Evolutionary conservation across 352 stramenopile genomes (phyloP).

Genomic region (Globisporangium irregulare): DNA sequence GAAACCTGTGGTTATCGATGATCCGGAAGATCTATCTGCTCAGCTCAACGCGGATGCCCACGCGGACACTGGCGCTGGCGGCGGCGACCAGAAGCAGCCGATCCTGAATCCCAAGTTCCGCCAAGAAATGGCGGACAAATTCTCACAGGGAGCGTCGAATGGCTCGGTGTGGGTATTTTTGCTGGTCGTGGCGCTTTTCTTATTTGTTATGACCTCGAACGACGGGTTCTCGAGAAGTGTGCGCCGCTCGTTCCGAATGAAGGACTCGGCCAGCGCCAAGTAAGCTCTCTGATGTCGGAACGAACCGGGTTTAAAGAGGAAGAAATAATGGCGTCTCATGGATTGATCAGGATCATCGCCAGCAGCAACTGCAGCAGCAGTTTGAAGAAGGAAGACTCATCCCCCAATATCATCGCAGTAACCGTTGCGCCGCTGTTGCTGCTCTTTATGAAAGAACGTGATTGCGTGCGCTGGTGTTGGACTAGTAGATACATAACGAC

Average conservation of each 20-base stretch:
- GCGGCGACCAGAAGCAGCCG: slow-evolving; percentile 27
- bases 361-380: slow-evolving; percentile 15
- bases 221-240: slow-evolving; percentile 56
- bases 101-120: slow-evolving; percentile 35
- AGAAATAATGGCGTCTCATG: neutral
- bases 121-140: slow-evolving; percentile 36
- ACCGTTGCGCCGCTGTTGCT: neutral
- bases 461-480: neutral
- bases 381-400: slow-evolving; percentile 18
- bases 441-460: neutral
- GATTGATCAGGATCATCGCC: neutral
- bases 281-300: slow-evolving; percentile 9
- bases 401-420: neutral
- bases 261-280: slow-evolving; percentile 29
- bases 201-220: slow-evolving; percentile 70
- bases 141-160: slow-evolving; percentile 25
- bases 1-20: slow-evolving; percentile 24
- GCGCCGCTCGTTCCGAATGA: slow-evolving; percentile 43
- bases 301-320: neutral
- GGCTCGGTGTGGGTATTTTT: slow-evolving; percentile 53
- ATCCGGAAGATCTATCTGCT: slow-evolving; percentile 29
- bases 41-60: slow-evolving; percentile 33
- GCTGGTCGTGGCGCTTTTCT: slow-evolving; percentile 40
- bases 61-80: slow-evolving; percentile 34
- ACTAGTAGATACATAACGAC: slow-evolving; percentile 1